A percentile compares a stretch with the other conserved stretches of the same genome.
Evolutionary conservation across 2,329 filamentous ascomycete species (phyloP).

Genomic region (Ceratocystis eucalypticola): DNA sequence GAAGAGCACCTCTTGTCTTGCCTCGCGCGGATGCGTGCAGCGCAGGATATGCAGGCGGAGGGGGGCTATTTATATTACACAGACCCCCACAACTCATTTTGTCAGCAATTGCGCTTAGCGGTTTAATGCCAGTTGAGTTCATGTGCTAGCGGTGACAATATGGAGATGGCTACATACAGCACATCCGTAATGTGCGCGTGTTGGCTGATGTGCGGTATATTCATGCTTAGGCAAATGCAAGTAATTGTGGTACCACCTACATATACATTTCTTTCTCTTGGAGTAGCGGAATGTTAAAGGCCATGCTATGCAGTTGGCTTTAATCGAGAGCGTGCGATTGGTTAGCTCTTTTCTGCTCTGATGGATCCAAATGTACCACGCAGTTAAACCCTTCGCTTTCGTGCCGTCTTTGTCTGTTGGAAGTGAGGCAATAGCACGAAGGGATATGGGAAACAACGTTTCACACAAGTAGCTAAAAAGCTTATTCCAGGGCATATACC

Average conservation of each 20-base stretch:
- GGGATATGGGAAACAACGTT: background rate
- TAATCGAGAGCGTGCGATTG: no score
- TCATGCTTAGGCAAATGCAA: background rate
- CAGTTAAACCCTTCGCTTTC: no score
- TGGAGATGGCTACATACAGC: no score
- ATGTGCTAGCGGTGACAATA: no score
- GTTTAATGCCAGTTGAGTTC: no score
- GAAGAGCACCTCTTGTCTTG: background rate
- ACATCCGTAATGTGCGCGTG: background rate
- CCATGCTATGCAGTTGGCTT: no score
- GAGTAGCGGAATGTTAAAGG: background rate
- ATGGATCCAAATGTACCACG: no score
- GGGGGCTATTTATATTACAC: no score
- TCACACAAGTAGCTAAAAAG: background rate
- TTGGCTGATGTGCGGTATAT: background rate
- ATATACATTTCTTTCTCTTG: background rate
- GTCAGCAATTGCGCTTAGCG: no score
- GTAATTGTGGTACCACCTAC: background rate
- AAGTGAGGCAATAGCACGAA: background rate
- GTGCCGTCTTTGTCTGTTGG: background rate
- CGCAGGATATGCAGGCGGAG: background rate
- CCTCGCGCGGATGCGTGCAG: background rate
- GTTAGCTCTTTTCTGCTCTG: no score
- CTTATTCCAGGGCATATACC: background rate
- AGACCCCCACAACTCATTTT: no score